phyloP scores from a whole-genome alignment of 805 yeast genomes.

The Debaryomyces prosopidis region DNA sequence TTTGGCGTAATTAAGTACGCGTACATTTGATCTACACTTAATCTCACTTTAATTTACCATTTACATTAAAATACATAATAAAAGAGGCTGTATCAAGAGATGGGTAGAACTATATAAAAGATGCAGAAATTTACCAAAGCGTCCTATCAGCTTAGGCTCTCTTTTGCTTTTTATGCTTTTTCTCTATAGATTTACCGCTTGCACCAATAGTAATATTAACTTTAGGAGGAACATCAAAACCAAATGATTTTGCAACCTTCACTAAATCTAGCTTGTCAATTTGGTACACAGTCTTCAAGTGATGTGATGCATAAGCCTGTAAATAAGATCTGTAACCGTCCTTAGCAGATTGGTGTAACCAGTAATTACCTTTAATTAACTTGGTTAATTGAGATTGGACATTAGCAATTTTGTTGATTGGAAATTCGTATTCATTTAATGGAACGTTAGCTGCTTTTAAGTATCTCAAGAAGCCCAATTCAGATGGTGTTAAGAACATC shows the following conservation, averaged over 20 bases:
- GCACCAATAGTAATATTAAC: constrained; percentile 96
- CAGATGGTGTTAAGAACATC: constrained; percentile 93
- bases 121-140: neutral
- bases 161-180: constrained; percentile 47
- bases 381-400: constrained; percentile 93
- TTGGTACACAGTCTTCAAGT: constrained; percentile 92
- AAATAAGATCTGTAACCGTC: constrained; percentile 96
- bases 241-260: constrained; percentile 94
- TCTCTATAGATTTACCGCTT: constrained; percentile 66
- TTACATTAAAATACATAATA: constrained; percentile 6
- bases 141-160: constrained; percentile 17
- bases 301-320: constrained; percentile 97
- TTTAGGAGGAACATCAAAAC: constrained; percentile 93
- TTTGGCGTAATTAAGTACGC: neutral
- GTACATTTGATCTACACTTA: neutral
- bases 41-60: neutral
- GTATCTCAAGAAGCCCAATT: constrained; percentile 91
- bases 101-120: neutral
- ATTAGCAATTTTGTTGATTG: constrained; percentile 89
- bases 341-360: constrained; percentile 93
- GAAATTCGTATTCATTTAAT: constrained; percentile 95
- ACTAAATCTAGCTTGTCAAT: constrained; percentile 92
- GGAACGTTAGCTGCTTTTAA: constrained; percentile 97
- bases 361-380: constrained; percentile 85
- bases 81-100: neutral